Percentiles rank a stretch among this genome's conserved stretches.
These are phyloP conservation scores for Xylariaceae sp. DNA, from an alignment of 2,329 filamentous ascomycete genomes.

Conservation along the genomic window DNA sequence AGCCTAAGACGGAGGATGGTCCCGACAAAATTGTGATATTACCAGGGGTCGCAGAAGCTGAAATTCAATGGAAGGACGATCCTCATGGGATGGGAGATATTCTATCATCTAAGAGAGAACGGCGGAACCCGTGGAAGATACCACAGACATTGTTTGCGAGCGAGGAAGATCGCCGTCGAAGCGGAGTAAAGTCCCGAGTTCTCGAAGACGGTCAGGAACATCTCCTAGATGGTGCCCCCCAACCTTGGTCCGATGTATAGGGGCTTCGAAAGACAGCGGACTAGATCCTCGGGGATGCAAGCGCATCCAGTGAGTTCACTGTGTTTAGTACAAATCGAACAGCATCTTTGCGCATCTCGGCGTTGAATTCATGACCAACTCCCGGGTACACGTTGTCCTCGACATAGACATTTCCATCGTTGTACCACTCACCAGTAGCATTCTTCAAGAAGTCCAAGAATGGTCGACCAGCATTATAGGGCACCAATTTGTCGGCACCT, in stretches of 20 bases:
- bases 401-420: slow-evolving; percentile 50
- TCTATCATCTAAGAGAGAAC: slow-evolving; percentile 44
- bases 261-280: neutral
- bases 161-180: slow-evolving; percentile 32
- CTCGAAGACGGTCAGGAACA: slow-evolving; percentile 36
- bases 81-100: slow-evolving; percentile 45
- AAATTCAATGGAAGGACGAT: slow-evolving; percentile 47
- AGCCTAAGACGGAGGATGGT: slow-evolving; percentile 32
- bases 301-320: slow-evolving; percentile 33
- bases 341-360: slow-evolving; percentile 61
- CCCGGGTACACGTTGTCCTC: slow-evolving; percentile 64
- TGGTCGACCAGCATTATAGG: slow-evolving; percentile 54
- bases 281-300: slow-evolving; percentile 27
- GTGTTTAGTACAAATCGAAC: slow-evolving; percentile 55
- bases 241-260: slow-evolving; percentile 37
- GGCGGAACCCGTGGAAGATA: slow-evolving; percentile 46
- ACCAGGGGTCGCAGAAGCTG: slow-evolving; percentile 39
- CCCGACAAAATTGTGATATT: slow-evolving; percentile 37
- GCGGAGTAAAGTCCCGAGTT: slow-evolving; percentile 36
- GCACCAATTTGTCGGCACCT: slow-evolving; percentile 65
- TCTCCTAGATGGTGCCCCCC: slow-evolving; percentile 35
- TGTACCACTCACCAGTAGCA: slow-evolving; percentile 48
- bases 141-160: slow-evolving; percentile 41
- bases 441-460: slow-evolving; percentile 59
- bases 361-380: slow-evolving; percentile 63